phyloP scores from a whole-genome alignment of 176 grass and related monocot genomes.

The Phoenix roebelenii region DNA sequence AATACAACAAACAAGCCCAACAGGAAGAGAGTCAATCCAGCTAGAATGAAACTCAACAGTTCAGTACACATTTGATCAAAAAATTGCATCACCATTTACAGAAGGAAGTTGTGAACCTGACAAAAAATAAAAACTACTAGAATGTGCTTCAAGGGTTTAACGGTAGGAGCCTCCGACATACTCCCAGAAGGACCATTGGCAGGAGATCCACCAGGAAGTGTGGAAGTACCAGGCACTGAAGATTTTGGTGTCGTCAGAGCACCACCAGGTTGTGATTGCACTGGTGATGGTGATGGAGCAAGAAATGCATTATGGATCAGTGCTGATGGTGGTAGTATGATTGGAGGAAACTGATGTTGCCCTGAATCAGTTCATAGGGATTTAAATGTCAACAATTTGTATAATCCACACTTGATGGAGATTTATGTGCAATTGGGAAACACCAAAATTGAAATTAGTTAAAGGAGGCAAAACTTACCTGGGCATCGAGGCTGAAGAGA shows the following conservation, averaged over 20 bases:
- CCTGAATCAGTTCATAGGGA: conserved; percentile 19
- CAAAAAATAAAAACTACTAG: conserved; percentile 21
- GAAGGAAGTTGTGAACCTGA: conserved; percentile 13
- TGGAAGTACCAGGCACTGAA: conserved; percentile 36
- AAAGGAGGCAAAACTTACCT: conserved; percentile 40
- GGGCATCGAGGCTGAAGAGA: conserved; percentile 67
- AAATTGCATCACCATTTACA: conserved; percentile 7
- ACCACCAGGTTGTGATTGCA: conserved; percentile 47
- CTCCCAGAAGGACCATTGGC: conserved; percentile 50
- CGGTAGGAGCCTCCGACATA: conserved; percentile 29
- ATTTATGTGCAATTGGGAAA: too few relatives aligned
- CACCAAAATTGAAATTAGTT: too few relatives aligned
- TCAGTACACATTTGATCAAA: too few relatives aligned
- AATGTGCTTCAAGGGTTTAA: conserved; percentile 6
- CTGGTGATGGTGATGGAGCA: conserved; percentile 58
- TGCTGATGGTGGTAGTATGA: conserved; percentile 43
- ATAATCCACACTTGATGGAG: too few relatives aligned
- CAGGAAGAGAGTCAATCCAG: too few relatives aligned
- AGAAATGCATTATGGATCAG: conserved; percentile 44
- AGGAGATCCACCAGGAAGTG: conserved; percentile 33
- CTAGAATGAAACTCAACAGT: too few relatives aligned
- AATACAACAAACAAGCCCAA: too few relatives aligned
- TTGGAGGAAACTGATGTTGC: conserved; percentile 41
- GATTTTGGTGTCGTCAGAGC: conserved; percentile 42
- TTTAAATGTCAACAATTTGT: too few relatives aligned